phyloP scores from a whole-genome alignment of 257 asterid genomes.

The Solanum pinnatisectum region DNA sequence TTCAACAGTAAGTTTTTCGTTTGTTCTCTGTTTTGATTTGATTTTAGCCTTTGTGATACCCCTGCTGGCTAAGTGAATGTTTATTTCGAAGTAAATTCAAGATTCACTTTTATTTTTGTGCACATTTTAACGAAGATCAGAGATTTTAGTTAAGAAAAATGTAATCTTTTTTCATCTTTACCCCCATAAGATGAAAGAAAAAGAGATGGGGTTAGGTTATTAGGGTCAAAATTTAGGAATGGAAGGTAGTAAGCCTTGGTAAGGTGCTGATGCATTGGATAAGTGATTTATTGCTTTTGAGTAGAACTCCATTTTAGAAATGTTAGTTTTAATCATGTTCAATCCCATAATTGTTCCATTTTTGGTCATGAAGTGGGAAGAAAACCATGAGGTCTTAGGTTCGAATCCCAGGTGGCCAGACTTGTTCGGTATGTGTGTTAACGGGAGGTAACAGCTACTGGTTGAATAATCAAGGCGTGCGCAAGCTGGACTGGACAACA shows the following conservation, averaged over 20 bases:
- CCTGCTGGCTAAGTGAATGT: not conserved
- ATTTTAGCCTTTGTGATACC: not conserved
- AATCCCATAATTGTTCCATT: not conserved
- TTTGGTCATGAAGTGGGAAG: not conserved
- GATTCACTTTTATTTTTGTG: not conserved
- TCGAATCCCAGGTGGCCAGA: not conserved
- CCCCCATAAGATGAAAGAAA: not conserved
- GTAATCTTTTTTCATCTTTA: not conserved
- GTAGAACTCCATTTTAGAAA: not conserved
- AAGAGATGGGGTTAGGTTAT: not conserved
- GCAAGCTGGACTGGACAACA: not conserved
- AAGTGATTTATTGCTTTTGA: not conserved
- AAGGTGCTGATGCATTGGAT: not conserved
- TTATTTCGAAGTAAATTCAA: not conserved
- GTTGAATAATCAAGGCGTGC: not conserved
- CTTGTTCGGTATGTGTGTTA: not conserved
- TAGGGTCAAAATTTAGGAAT: not conserved
- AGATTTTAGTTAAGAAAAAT: not conserved
- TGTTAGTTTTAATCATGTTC: not conserved
- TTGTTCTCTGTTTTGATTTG: not conserved
- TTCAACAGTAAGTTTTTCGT: not conserved
- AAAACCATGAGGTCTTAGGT: not conserved
- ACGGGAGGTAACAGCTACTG: not conserved
- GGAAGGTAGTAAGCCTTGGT: not conserved
- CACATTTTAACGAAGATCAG: not conserved